Evolutionary conservation across 768 basidiomycete species (phyloP).

Genomic region (Russula olivacea): DNA sequence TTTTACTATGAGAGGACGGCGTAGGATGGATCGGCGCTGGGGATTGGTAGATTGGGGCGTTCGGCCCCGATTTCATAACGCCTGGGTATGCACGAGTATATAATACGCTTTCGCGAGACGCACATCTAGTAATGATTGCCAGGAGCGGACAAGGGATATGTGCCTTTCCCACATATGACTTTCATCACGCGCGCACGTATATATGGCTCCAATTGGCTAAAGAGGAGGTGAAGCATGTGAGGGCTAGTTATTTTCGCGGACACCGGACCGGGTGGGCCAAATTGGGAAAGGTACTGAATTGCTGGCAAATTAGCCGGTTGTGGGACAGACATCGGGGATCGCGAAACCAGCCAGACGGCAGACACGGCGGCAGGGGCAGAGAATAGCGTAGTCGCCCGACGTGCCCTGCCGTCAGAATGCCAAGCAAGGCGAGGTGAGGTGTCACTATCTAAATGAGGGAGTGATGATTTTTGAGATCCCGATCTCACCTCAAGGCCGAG

Average conservation of each 20-base stretch:
- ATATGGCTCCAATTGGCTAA: neutral
- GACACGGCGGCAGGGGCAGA: neutral
- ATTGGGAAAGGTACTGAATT: neutral
- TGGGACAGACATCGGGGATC: neutral
- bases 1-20: neutral
- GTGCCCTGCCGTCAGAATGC: neutral
- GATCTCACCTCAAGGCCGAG: conserved; percentile 15
- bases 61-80: neutral
- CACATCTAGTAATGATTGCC: neutral
- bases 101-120: neutral
- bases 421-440: neutral
- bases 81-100: neutral
- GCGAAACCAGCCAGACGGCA: neutral
- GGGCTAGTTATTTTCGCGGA: neutral
- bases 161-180: neutral
- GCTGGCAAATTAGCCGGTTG: conserved; percentile 2
- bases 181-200: neutral
- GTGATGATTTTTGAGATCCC: conserved; percentile 2
- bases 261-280: neutral
- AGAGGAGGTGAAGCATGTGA: neutral
- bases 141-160: neutral
- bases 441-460: neutral
- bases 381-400: neutral
- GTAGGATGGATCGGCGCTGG: neutral
- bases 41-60: neutral